These are phyloP conservation scores for Acephala macrosclerotiorum DNA, from an alignment of 2,329 filamentous ascomycete species.

Conservation along the genomic window DNA sequence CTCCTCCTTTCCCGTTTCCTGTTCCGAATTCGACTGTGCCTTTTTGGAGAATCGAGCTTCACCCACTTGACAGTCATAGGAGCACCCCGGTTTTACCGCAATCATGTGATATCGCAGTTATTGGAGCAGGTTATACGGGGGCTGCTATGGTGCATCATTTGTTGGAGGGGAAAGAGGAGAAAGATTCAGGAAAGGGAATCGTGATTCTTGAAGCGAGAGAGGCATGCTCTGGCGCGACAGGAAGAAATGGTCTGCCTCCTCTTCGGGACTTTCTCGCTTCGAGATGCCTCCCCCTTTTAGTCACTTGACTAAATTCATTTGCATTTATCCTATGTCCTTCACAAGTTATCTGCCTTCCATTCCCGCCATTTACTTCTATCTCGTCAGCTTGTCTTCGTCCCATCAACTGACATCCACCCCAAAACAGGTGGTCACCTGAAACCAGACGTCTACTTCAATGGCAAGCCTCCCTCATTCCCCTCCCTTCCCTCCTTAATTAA, in stretches of 20 bases:
- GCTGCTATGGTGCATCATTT: constrained; percentile 5
- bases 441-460: constrained; percentile 24
- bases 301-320: no score
- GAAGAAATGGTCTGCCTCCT: constrained; percentile 2
- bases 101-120: constrained; percentile 8
- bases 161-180: constrained; percentile 4
- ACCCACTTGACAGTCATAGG: constrained; percentile 4
- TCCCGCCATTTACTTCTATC: neutral
- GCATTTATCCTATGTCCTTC: no score
- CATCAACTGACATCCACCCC: neutral
- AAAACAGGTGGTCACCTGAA: constrained; percentile 22
- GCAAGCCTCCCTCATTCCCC: constrained; percentile 5
- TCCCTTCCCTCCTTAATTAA: neutral
- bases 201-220: constrained; percentile 10
- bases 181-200: neutral
- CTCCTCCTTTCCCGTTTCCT: neutral
- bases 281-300: no score
- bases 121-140: constrained; percentile 9
- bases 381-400: no score
- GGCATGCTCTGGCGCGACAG: constrained; percentile 9
- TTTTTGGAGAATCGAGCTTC: constrained; percentile 7
- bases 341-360: neutral
- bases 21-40: neutral
- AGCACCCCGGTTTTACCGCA: neutral
- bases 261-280: no score